Percentiles rank a stretch among this genome's conserved stretches.
These are phyloP conservation scores for Sphenostylis stenocarpa DNA, from an alignment of 306 rosid genomes.

Conservation along the genomic window DNA sequence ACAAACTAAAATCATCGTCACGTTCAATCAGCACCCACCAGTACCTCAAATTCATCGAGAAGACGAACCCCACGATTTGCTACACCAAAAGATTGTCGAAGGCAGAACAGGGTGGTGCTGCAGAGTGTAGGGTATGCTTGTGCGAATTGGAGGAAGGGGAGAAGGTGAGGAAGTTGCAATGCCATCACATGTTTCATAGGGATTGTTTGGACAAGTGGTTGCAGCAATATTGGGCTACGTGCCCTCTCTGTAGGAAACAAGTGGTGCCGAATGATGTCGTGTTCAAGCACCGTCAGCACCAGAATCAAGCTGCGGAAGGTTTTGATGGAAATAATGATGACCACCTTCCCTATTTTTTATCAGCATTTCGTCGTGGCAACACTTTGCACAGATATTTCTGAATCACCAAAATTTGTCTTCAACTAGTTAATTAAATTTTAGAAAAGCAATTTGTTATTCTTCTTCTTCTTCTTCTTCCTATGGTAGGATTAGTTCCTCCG, in stretches of 20 bases:
- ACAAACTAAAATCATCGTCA: slow-evolving; percentile 36
- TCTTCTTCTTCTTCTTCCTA: background rate
- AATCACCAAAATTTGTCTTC: background rate
- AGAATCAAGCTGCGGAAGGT: slow-evolving; percentile 43
- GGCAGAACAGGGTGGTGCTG: background rate
- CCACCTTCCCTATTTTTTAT: slow-evolving; percentile 53
- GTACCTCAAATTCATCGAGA: slow-evolving; percentile 69
- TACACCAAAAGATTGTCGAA: slow-evolving; percentile 35
- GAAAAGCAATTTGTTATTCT: background rate
- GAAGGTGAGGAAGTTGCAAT: slow-evolving; percentile 60
- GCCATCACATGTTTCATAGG: slow-evolving; percentile 76
- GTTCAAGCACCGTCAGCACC: slow-evolving; percentile 59
- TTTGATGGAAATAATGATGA: slow-evolving; percentile 37
- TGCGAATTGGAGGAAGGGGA: slow-evolving; percentile 78
- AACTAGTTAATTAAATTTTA: background rate
- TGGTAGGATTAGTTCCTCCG: background rate
- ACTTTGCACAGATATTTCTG: slow-evolving; percentile 43
- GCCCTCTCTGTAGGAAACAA: slow-evolving; percentile 80
- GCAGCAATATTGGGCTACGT: slow-evolving; percentile 65
- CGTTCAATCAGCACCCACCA: slow-evolving; percentile 49
- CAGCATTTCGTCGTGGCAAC: slow-evolving; percentile 54
- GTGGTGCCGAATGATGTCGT: slow-evolving; percentile 72
- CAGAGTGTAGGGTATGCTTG: slow-evolving; percentile 77
- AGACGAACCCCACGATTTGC: slow-evolving; percentile 55
- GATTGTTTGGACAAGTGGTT: slow-evolving; percentile 88